These are phyloP conservation scores for Plasmodium inui DNA, from an alignment of 169 alveolate species.

Conservation along the genomic window DNA sequence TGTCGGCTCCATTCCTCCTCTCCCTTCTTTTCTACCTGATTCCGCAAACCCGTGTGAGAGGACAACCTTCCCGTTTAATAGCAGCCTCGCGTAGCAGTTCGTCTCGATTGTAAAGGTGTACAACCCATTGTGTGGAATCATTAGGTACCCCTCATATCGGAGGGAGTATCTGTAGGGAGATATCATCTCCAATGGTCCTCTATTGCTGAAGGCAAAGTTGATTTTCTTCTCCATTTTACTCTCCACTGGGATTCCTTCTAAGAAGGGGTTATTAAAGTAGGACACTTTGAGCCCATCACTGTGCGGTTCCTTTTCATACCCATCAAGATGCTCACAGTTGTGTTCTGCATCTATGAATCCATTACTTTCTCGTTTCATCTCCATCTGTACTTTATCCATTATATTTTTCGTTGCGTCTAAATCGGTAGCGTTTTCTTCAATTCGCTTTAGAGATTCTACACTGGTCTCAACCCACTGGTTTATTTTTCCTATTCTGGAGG, in stretches of 20 bases:
- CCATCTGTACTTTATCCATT: constrained; percentile 82
- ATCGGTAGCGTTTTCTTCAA: constrained; percentile 73
- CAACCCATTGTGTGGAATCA: constrained; percentile 85
- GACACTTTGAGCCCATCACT: constrained; percentile 86
- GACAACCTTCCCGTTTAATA: constrained; percentile 58
- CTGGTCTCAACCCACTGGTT: constrained; percentile 80
- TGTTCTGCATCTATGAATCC: constrained; percentile 77
- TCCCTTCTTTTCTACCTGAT: not conserved
- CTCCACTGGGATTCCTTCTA: constrained; percentile 84
- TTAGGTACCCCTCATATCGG: constrained; percentile 84
- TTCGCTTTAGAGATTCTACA: constrained; percentile 82
- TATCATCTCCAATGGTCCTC: constrained; percentile 88
- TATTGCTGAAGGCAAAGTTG: constrained; percentile 85
- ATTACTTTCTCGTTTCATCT: constrained; percentile 77
- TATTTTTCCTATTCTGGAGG: constrained; percentile 33
- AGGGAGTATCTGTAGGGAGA: constrained; percentile 88
- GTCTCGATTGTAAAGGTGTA: constrained; percentile 77
- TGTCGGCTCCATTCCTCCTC: constrained; percentile 39
- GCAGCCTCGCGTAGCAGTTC: constrained; percentile 27
- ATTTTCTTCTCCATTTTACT: constrained; percentile 86
- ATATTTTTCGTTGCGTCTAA: constrained; percentile 76
- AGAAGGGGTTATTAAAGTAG: constrained; percentile 80
- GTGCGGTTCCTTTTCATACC: constrained; percentile 82
- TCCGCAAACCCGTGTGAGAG: not conserved
- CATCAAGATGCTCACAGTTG: constrained; percentile 81